These are phyloP conservation scores for Salix exigua DNA, from an alignment of 345 rosid genomes.

Conservation along the genomic window DNA sequence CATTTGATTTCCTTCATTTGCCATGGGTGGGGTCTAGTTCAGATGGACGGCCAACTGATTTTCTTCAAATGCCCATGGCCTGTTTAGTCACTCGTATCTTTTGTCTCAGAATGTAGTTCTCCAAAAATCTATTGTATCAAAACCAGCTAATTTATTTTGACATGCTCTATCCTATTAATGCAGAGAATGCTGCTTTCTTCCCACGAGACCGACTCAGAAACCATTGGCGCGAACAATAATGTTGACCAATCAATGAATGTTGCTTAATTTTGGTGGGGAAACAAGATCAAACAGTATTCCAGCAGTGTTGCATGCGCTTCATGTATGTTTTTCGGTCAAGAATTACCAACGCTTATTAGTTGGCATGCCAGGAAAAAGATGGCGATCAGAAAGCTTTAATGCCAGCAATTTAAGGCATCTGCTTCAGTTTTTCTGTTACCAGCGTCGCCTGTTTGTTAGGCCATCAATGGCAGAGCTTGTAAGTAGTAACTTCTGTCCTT, in stretches of 20 bases:
- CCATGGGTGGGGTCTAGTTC: neutral
- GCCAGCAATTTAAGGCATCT: slow-evolving; percentile 12
- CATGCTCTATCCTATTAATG: neutral
- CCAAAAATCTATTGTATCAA: neutral
- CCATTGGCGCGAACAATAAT: slow-evolving; percentile 25
- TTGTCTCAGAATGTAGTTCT: neutral
- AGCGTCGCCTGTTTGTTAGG: neutral
- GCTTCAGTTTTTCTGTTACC: neutral
- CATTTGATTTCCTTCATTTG: neutral
- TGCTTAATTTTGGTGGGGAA: slow-evolving; percentile 26
- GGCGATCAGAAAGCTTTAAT: neutral
- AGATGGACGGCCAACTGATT: neutral
- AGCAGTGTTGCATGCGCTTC: neutral
- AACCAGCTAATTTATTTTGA: neutral
- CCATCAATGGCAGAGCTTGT: slow-evolving; percentile 11
- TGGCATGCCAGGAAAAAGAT: slow-evolving; percentile 5
- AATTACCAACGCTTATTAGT: neutral
- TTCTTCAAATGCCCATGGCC: neutral
- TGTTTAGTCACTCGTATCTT: neutral
- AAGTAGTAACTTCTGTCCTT: slow-evolving; percentile 5
- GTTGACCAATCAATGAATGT: slow-evolving; percentile 32
- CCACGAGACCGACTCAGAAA: slow-evolving; percentile 15
- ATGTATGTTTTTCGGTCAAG: neutral
- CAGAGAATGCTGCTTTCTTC: neutral
- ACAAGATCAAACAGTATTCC: neutral